These are phyloP conservation scores for Fusarium sterilihyphosum DNA, from an alignment of 2,329 filamentous ascomycete genomes.

Conservation along the genomic window DNA sequence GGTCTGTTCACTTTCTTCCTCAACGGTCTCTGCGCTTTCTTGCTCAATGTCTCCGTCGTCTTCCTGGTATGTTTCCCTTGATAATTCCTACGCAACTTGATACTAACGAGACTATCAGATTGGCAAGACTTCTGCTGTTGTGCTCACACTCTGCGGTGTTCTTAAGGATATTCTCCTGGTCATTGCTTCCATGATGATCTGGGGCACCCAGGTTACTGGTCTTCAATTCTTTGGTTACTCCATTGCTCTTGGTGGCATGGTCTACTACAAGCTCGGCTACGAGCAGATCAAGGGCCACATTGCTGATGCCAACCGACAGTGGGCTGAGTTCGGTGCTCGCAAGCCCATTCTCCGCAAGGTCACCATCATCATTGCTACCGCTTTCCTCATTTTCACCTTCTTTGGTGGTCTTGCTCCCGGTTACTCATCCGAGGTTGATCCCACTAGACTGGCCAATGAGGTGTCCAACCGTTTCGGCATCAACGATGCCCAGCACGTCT, in stretches of 20 bases:
- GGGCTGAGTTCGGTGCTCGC: constrained; percentile 85
- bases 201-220: constrained; percentile 77
- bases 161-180: constrained; percentile 90
- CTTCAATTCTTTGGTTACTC: constrained; percentile 87
- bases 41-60: constrained; percentile 86
- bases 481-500: constrained; percentile 37
- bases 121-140: constrained; percentile 86
- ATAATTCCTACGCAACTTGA: too few relatives aligned
- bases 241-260: constrained; percentile 80
- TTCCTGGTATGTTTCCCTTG: constrained; percentile 72
- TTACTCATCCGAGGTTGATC: constrained; percentile 65
- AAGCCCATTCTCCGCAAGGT: constrained; percentile 83
- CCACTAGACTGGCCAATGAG: constrained; percentile 59
- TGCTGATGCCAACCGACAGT: constrained; percentile 76
- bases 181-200: constrained; percentile 81
- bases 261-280: constrained; percentile 84
- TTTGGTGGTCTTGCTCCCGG: constrained; percentile 73
- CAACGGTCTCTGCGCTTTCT: constrained; percentile 82
- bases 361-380: constrained; percentile 71
- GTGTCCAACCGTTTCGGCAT: constrained; percentile 62
- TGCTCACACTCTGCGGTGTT: constrained; percentile 87
- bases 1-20: constrained; percentile 77
- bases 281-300: constrained; percentile 86
- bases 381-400: constrained; percentile 75
- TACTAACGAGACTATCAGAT: constrained; percentile 65